phyloP scores from a whole-genome alignment of 176 grass and related monocot genomes.

The Bolboschoenus planiculmis region DNA sequence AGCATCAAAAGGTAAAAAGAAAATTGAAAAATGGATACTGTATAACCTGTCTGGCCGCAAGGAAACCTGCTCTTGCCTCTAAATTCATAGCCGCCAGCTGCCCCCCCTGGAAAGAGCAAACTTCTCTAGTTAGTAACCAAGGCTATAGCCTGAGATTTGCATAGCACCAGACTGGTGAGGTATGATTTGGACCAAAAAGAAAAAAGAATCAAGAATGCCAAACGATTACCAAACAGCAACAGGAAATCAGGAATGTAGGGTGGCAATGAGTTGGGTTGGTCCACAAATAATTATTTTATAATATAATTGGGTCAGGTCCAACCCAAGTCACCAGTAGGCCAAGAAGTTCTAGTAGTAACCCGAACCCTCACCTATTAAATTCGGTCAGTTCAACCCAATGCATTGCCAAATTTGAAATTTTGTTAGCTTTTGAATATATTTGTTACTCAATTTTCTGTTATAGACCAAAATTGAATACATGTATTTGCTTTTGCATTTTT shows the following conservation, averaged over 20 bases:
- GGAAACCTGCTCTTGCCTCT: slow-evolving; percentile 62
- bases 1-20: neutral
- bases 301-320: neutral
- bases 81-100: slow-evolving; percentile 68
- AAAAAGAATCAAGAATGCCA: neutral
- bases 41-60: slow-evolving; percentile 80
- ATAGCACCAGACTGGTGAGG: neutral
- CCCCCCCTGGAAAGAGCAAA: slow-evolving; percentile 52
- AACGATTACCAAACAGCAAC: neutral
- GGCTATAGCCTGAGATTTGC: neutral
- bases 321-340: neutral
- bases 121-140: neutral
- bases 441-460: neutral
- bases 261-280: neutral
- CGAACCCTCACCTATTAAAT: neutral
- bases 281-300: neutral
- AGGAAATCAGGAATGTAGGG: neutral
- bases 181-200: neutral
- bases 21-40: slow-evolving; percentile 20
- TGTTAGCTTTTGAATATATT: neutral
- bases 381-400: neutral
- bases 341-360: neutral
- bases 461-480: neutral
- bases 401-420: neutral
- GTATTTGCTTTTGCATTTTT: neutral